Conservation (phyloP, 331 rosid genomes). For the Pyracantha coccinea region DNA sequence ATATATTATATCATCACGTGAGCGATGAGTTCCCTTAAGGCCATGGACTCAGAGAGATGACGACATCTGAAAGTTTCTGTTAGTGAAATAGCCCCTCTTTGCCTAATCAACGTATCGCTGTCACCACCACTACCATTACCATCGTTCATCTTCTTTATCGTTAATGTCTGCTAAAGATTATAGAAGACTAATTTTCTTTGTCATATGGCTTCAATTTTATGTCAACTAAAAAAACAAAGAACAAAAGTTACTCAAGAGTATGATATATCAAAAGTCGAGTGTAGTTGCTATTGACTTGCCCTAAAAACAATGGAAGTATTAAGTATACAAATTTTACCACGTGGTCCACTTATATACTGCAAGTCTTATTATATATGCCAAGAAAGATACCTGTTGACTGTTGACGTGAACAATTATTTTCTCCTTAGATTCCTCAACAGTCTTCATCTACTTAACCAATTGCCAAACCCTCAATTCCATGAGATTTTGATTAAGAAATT, state of each 20-base stretch:
- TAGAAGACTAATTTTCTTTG: no score
- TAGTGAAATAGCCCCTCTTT: not conserved
- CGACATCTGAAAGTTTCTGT: not conserved
- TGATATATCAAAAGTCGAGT: not conserved
- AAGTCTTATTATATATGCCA: not conserved
- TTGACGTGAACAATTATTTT: not conserved
- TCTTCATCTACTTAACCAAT: not conserved
- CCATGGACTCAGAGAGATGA: not conserved
- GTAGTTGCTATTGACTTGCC: constrained; percentile 21
- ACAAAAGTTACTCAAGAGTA: no score
- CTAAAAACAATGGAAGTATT: not conserved
- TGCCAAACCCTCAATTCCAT: not conserved
- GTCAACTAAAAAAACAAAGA: no score
- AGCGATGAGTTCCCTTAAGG: not conserved
- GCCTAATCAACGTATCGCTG: not conserved
- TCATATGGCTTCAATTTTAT: no score
- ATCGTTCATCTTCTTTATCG: no score
- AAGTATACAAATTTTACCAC: not conserved
- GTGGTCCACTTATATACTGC: not conserved
- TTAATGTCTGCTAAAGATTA: no score
- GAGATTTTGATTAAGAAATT: not conserved
- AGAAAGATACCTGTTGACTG: not conserved
- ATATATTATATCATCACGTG: not conserved
- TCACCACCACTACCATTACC: not conserved
- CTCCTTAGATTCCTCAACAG: not conserved